Evolutionary conservation across 495 filamentous ascomycete genomes (phyloP), one percentile per base, ranked within the genome.

Genomic region (Beverwykella pulmonaria): DNA sequence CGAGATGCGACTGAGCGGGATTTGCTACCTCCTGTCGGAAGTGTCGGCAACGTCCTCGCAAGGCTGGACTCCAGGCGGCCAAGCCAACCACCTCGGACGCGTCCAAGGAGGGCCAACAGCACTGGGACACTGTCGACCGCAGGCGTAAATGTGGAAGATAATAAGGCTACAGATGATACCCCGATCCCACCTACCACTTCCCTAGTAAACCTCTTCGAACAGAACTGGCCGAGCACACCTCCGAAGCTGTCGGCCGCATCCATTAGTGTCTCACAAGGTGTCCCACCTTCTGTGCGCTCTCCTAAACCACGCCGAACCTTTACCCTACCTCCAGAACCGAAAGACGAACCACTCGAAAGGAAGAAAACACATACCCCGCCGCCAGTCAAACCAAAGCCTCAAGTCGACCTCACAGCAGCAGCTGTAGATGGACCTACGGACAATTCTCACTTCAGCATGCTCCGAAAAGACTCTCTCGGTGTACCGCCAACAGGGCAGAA

Each of bases 141-240:
- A 9, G 61, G 50, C 56, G 25, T 25, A 22, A n/a, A 32, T 7
- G 27, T 12, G 20, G 50, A 15, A 29, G 44, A 61, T 14, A 17
- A 19, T 3, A 61, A 59, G 29, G 29, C 65, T n/a, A 74, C 78
- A n/a, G 86, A 88, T 70, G 75, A 79, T n/a, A 79, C 76, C 0
- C 78, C 85, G 2, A 85, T 86, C 22, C 72, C 77, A 56, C 78
- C 84, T 1, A 87, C 86, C 0, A 84, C 78, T 19, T 79, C 84
- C 9, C 76, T 89, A 20, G 83, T 89, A 53, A 79, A 81, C 17
- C 76, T 89, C 65, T 90, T 88, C 67, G 88, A 90, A 75, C 70
- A 70, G 47, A 69, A 67, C 44, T 52, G 59, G 41, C 59, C 49
- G 17, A 62, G 46, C 15, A 69, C 56, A 0, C 52, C 61, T 22